Evolutionary conservation across 257 asterid genomes (phyloP).

Genomic region (Scutellaria baicalensis): DNA sequence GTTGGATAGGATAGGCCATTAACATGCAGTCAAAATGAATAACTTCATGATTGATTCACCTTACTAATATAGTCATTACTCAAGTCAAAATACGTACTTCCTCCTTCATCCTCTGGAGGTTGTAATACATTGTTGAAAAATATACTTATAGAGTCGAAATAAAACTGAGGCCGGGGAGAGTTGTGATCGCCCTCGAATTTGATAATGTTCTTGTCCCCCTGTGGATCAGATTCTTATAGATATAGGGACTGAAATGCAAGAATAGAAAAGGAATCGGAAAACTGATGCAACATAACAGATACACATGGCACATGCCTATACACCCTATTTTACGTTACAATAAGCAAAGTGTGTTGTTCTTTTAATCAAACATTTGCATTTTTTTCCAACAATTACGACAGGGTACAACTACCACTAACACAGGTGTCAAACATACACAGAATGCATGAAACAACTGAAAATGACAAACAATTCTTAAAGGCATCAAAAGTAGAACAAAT

Average conservation of each 20-base stretch:
- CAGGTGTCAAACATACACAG: not conserved
- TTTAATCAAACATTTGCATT: too few species aligned
- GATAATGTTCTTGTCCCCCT: slow-evolving; percentile 96
- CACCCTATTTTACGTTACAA: not conserved
- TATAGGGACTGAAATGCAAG: not conserved
- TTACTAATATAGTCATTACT: slow-evolving; percentile 44
- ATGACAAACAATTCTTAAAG: not conserved
- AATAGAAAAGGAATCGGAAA: not conserved
- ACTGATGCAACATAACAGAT: not conserved
- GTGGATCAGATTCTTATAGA: slow-evolving; percentile 8
- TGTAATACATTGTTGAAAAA: slow-evolving; percentile 88
- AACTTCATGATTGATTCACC: slow-evolving; percentile 33
- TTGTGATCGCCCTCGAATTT: slow-evolving; percentile 97
- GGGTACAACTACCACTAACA: too few species aligned
- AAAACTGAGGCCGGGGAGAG: slow-evolving; percentile 92
- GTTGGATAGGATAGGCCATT: not conserved
- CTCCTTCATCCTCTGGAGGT: slow-evolving; percentile 69
- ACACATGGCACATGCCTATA: not conserved
- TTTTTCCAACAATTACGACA: too few species aligned
- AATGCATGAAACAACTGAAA: not conserved
- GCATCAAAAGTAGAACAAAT: not conserved
- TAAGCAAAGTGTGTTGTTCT: not conserved
- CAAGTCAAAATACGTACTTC: slow-evolving; percentile 49
- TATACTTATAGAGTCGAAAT: slow-evolving; percentile 91
- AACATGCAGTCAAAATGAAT: not conserved